Evolutionary conservation across 192 early-diverging fungal species (phyloP).

Genomic region (Linnemannia schmuckeri): DNA sequence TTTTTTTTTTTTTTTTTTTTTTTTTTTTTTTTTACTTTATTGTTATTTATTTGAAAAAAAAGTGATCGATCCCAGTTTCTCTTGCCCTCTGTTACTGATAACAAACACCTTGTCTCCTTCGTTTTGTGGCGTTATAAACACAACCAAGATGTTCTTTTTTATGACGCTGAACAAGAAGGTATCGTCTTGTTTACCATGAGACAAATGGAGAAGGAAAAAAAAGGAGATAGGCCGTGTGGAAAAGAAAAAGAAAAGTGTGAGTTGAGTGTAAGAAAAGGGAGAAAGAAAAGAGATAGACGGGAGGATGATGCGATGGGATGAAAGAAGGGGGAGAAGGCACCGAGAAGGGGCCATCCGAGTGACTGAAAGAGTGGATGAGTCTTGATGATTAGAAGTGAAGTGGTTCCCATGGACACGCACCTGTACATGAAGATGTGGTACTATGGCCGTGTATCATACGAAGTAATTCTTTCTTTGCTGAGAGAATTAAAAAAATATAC

Average conservation of each 20-base stretch:
- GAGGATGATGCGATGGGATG: neutral
- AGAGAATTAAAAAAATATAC: neutral
- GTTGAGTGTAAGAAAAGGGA: neutral
- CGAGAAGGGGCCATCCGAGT: slow-evolving; percentile 5
- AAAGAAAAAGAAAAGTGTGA: neutral
- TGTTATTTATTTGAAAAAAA: neutral
- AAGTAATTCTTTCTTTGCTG: neutral
- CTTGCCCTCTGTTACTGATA: slow-evolving; percentile 1
- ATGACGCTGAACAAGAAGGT: neutral
- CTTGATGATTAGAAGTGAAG: neutral
- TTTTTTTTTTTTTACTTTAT: neutral
- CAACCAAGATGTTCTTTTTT: neutral
- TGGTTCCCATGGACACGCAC: neutral
- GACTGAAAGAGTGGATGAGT: neutral
- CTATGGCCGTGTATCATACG: neutral
- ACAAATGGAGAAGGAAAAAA: neutral
- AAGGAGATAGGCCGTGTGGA: neutral
- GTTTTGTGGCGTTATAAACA: no score
- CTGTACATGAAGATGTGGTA: neutral
- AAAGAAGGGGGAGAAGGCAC: neutral
- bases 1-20: neutral
- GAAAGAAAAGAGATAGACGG: neutral
- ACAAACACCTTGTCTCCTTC: neutral
- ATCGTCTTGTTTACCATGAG: neutral
- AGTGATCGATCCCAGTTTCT: neutral